A percentile compares a stretch with the other conserved stretches of the same genome.
Conservation (phyloP, 116 monocot genomes). For the Papilionanthe hybrid region DNA sequence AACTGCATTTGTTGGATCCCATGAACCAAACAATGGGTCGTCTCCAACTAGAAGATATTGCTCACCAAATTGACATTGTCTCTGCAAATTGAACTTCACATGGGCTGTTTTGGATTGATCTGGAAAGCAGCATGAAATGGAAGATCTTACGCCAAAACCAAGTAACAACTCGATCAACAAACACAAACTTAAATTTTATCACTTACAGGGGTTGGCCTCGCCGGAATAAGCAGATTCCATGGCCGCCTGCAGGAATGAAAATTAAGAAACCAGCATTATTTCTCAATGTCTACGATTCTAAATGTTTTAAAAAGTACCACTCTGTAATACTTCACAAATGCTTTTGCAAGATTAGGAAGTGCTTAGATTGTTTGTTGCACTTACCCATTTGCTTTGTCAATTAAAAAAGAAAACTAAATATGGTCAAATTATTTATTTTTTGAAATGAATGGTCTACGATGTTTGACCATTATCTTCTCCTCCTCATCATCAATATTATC, state of each 20-base stretch:
- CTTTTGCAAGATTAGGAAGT: not conserved
- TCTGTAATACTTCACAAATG: not conserved
- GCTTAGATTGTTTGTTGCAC: too few relatives aligned
- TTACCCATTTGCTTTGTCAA: too few relatives aligned
- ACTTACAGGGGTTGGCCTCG: not conserved
- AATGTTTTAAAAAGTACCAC: not conserved
- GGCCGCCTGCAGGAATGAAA: not conserved
- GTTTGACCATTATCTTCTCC: too few relatives aligned
- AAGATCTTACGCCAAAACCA: not conserved
- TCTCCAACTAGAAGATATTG: conserved; percentile 31
- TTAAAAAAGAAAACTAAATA: too few relatives aligned
- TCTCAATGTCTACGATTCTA: not conserved
- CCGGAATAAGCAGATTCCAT: not conserved
- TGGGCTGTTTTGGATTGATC: conserved; percentile 20
- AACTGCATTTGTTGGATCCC: conserved; percentile 35
- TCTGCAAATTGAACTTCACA: conserved; percentile 35
- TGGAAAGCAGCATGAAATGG: conserved; percentile 8
- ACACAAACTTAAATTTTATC: not conserved
- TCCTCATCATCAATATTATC: too few relatives aligned
- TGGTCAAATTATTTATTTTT: too few relatives aligned
- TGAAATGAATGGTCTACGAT: too few relatives aligned
- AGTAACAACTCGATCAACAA: not conserved
- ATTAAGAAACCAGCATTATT: not conserved
- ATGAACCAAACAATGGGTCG: conserved; percentile 24
- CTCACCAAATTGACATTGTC: conserved; percentile 31